phyloP scores from a whole-genome alignment of 768 basidiomycete species.

The Termitomyces sp. region DNA sequence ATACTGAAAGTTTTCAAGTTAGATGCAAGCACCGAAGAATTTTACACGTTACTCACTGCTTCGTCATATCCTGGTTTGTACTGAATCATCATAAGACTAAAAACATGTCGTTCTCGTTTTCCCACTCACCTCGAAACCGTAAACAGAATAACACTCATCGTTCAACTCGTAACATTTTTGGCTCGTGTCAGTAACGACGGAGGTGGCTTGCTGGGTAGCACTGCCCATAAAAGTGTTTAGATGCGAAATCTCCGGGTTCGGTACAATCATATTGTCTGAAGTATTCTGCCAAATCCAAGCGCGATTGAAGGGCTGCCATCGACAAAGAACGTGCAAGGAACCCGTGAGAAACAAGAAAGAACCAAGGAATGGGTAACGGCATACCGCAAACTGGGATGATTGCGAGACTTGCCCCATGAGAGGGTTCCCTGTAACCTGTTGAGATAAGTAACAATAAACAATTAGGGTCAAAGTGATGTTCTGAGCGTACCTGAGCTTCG shows the following conservation, averaged over 20 bases:
- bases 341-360: background rate
- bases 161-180: constrained; percentile 63
- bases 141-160: constrained; percentile 59
- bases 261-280: constrained; percentile 50
- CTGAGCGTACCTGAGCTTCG: constrained; percentile 58
- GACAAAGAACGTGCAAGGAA: constrained; percentile 1
- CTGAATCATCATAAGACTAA: constrained; percentile 16
- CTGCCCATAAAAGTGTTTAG: constrained; percentile 68
- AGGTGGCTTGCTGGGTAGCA: constrained; percentile 72
- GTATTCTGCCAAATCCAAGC: constrained; percentile 67
- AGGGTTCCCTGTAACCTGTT: constrained; percentile 41
- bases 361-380: constrained; percentile 18
- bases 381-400: constrained; percentile 73
- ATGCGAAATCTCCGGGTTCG: constrained; percentile 47
- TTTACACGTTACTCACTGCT: constrained; percentile 35
- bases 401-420: constrained; percentile 71
- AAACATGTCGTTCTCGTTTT: background rate
- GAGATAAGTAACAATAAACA: constrained; percentile 9
- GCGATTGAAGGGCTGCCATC: constrained; percentile 62
- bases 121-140: constrained; percentile 67
- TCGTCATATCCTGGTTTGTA: constrained; percentile 55
- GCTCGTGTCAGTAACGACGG: constrained; percentile 65
- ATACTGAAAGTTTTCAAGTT: constrained; percentile 40
- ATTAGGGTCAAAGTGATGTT: background rate
- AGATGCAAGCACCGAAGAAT: background rate